phyloP scores from a whole-genome alignment of 306 rosid genomes.

The Leucaena leucocephala region DNA sequence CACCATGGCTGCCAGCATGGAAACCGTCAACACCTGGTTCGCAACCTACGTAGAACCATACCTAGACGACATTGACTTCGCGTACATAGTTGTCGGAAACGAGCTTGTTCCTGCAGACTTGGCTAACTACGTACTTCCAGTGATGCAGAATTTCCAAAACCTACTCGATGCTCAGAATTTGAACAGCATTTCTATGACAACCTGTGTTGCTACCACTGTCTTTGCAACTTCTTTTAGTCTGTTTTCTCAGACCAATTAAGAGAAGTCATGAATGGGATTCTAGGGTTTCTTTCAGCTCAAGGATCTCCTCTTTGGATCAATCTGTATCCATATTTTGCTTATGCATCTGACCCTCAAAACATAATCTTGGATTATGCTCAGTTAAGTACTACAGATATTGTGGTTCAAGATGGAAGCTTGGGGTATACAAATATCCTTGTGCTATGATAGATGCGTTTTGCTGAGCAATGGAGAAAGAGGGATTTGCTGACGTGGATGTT shows the following conservation, averaged over 20 bases:
- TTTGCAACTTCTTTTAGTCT: not conserved
- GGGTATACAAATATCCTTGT: constrained; percentile 37
- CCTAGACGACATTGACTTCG: not conserved
- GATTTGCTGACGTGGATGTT: not conserved
- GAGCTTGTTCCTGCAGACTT: not conserved
- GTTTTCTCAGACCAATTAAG: not conserved
- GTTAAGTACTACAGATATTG: not conserved
- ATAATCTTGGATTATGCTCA: not conserved
- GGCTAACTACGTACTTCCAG: not conserved
- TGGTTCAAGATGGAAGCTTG: not conserved
- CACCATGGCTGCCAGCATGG: not conserved
- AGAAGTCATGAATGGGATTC: not conserved
- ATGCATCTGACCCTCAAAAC: not conserved
- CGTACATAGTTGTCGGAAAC: not conserved
- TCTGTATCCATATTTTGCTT: not conserved
- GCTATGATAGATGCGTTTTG: constrained; percentile 43
- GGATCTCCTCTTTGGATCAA: not conserved
- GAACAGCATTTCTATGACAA: not conserved
- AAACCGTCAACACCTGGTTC: not conserved
- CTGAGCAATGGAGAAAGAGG: constrained; percentile 33
- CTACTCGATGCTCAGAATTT: not conserved
- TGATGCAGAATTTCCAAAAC: not conserved
- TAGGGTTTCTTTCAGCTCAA: not conserved
- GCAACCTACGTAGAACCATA: not conserved
- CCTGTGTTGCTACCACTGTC: not conserved